These are phyloP conservation scores for Penicillium waksmanii DNA, from an alignment of 495 filamentous ascomycete genomes.

Conservation along the genomic window DNA sequence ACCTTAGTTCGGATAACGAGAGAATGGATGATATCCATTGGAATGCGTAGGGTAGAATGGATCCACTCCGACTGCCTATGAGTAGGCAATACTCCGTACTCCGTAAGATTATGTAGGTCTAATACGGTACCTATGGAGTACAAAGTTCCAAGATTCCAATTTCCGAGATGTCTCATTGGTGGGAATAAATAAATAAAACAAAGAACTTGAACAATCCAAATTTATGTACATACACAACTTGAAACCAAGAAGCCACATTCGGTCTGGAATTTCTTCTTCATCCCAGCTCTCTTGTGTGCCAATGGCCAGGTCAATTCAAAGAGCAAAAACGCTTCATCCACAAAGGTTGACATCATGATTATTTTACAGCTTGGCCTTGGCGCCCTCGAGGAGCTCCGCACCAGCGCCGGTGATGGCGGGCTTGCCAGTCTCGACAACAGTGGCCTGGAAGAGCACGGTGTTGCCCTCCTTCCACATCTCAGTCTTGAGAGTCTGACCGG, in stretches of 20 bases:
- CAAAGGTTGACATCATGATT: conserved; percentile 15
- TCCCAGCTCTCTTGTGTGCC: conserved; percentile 19
- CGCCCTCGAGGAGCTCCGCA: conserved; percentile 72
- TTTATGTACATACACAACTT: conserved; percentile 24
- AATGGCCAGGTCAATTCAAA: conserved; percentile 1
- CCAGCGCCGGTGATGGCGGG: conserved; percentile 85
- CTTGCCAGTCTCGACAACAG: conserved; percentile 96
- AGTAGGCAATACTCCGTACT: no score
- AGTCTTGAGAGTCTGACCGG: conserved; percentile 90
- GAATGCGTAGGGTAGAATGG: no score
- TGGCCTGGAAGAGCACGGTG: conserved; percentile 88
- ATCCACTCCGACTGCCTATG: no score
- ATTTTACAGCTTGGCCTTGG: conserved; percentile 65
- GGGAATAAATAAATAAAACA: conserved; percentile 6
- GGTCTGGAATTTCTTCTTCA: conserved; percentile 10
- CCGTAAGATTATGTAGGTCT: neutral
- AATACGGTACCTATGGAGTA: neutral
- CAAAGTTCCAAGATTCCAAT: neutral
- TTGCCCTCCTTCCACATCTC: conserved; percentile 99
- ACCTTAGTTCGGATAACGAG: no score
- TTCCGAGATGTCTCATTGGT: conserved; percentile 3
- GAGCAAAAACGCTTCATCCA: conserved; percentile 28
- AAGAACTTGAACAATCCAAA: conserved; percentile 4
- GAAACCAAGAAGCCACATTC: conserved; percentile 27
- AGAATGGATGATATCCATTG: no score